These are phyloP conservation scores for Glycine tomentella DNA, from an alignment of 306 rosid genomes.

Conservation along the genomic window DNA sequence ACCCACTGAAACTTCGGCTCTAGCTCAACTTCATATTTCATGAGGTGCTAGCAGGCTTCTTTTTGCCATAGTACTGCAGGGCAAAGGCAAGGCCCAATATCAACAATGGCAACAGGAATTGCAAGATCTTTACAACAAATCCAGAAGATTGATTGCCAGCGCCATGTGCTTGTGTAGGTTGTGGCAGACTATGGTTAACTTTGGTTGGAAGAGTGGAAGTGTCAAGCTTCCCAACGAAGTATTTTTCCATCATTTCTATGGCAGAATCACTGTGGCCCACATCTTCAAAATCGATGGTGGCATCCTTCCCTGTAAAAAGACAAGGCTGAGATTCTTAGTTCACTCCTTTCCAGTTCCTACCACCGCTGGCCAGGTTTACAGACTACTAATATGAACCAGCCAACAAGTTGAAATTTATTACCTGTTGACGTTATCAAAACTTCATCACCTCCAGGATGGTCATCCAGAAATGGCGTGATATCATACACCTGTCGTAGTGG, in stretches of 20 bases:
- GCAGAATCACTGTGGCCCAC: slow-evolving; percentile 80
- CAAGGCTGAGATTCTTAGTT: slow-evolving; percentile 15
- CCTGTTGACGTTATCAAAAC: slow-evolving; percentile 68
- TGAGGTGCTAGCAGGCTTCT: slow-evolving; percentile 30
- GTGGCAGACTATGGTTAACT: slow-evolving; percentile 34
- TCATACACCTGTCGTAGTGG: slow-evolving; percentile 64
- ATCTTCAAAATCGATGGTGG: slow-evolving; percentile 77
- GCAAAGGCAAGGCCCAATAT: slow-evolving; percentile 63
- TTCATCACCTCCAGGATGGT: slow-evolving; percentile 93
- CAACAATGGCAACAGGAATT: slow-evolving; percentile 63
- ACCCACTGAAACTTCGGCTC: background rate
- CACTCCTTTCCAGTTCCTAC: background rate
- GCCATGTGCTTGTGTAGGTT: slow-evolving; percentile 36
- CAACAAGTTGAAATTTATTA: slow-evolving; percentile 44
- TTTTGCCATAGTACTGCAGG: slow-evolving; percentile 59
- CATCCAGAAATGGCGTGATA: slow-evolving; percentile 78
- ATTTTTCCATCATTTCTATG: slow-evolving; percentile 65
- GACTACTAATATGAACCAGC: slow-evolving; percentile 6
- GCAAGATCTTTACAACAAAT: slow-evolving; percentile 54
- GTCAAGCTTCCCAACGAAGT: slow-evolving; percentile 68
- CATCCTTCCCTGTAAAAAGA: slow-evolving; percentile 65
- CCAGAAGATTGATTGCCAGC: slow-evolving; percentile 50
- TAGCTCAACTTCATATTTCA: slow-evolving; percentile 14
- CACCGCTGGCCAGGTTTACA: too few species aligned
- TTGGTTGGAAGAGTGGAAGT: slow-evolving; percentile 57